Evolutionary conservation across 768 basidiomycete species (phyloP), one percentile per base, ranked within the genome.

Genomic region (Trametes elegans): DNA sequence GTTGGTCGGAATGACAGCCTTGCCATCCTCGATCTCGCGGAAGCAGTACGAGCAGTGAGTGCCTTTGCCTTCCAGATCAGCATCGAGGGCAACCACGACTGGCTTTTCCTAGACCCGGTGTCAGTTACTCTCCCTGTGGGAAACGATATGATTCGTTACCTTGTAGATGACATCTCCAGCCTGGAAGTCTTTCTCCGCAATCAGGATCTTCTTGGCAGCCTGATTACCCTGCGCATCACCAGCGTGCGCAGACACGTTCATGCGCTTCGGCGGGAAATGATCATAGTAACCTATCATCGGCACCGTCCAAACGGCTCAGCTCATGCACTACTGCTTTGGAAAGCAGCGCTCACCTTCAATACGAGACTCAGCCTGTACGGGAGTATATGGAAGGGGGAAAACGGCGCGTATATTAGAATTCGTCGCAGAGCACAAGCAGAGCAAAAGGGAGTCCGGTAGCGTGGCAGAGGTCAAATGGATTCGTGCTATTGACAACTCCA

Each of bases 151-250:
- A 3, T 19, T 3, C 26, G 23, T 29, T 49, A 84, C 90, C 78
- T 79, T 85, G 73, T 91, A 93, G 46, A 93, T 89, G 41, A 82
- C 73, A 55, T 92, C 87, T 42, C 89, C 90, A 3, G 77, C 77
- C 44, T 77, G 70, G 53, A 92, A 77, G 62, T 90, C 86, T 67
- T 85, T 84, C 53, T 74, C 78, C 27, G 82, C 81, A 29, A 90
- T 74, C 29, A 91, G 70, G 23, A 82, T 72, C 43, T 66, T 65
- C 39, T 61, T 62, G 60, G 46, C 69, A 21, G 47, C 50, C 64
- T 64, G 68, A 59, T 65, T 61, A 16, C 42, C 63, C 32, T 62
- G 61, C 14, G 62, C 62, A 28, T 66, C 54, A n/a, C 70, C 41
- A 23, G 59, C 62, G 48, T 82, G 75, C 34, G 90, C 74, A n/a